Evolutionary conservation across 192 early-diverging fungal species (phyloP).

Genomic region (Linderina pennispora): DNA sequence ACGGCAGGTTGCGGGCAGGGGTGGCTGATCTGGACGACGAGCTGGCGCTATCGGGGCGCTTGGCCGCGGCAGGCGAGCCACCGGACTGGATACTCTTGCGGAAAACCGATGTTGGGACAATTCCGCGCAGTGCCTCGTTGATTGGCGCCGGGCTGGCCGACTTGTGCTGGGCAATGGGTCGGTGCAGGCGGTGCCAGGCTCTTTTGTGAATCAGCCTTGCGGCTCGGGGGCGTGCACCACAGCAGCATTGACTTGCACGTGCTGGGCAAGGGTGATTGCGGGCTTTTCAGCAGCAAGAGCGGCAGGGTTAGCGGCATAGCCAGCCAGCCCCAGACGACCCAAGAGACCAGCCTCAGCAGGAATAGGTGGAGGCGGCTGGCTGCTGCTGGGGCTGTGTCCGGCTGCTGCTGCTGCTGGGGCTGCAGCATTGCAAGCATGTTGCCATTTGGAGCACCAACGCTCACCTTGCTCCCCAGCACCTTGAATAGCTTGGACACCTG

Average conservation of each 20-base stretch:
- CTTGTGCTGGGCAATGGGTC: slow-evolving; percentile 3
- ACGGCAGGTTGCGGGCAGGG: slow-evolving; percentile 35
- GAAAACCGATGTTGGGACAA: slow-evolving; percentile 46
- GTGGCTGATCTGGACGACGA: slow-evolving; percentile 31
- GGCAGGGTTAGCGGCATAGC: no score
- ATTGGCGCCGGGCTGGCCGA: slow-evolving; percentile 34
- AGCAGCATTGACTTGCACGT: no score
- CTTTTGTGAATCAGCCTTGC: no score
- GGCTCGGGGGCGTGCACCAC: no score
- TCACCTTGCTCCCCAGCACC: slow-evolving; percentile 40
- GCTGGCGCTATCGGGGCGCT: slow-evolving; percentile 14
- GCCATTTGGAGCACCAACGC: slow-evolving; percentile 8
- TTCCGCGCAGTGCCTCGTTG: slow-evolving; percentile 43
- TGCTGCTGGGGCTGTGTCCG: no score
- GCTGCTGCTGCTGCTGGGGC: not conserved
- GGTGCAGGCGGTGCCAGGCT: slow-evolving; percentile 1
- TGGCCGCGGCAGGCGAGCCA: slow-evolving; percentile 2
- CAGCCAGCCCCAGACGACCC: no score
- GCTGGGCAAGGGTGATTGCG: no score
- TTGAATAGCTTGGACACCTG: slow-evolving; percentile 40
- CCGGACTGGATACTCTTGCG: slow-evolving; percentile 34
- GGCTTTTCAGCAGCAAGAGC: no score
- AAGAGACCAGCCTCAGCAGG: no score
- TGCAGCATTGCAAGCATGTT: no score
- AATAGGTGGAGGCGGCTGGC: no score